Evolutionary conservation across 148 eudicot genomes (phyloP), one percentile per base, ranked within the genome.

Genomic region (Chenopodium berlandieri): DNA sequence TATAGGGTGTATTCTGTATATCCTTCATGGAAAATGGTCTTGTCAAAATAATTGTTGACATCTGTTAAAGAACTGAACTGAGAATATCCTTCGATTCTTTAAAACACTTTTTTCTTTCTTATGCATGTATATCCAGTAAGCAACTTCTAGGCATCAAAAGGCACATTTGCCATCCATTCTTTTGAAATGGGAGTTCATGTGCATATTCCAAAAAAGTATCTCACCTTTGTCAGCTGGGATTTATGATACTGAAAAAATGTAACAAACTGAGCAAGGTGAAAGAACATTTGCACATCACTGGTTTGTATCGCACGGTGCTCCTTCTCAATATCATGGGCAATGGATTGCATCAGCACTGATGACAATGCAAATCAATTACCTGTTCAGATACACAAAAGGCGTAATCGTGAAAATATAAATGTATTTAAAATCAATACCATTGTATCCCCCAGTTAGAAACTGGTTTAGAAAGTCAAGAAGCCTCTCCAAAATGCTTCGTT

Each of bases 281-380:
- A 96, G 86, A 96, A 96, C 82, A 91, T 87, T 70, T 81, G 81
- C 71, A 96, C 85, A 80, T 96, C 99, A 83, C 86, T 92, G 60
- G 88, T 88, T 85, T 92, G 92, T 83, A 94, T 84, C 25, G 87
- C 87, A 78, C 86, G 90, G 84, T 93, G 94, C 74, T 96, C 99
- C 89, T 89, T 92, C 79, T 90, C 98, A 82, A 96, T 90, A 85
- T 94, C 97, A 66, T 88, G 92, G 10, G 86, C 84, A 66, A 94
- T 84, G 71, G 98, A 96, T 91, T 90, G 94, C 98, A 92, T 92
- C 82, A 96, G 78, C 84, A 87, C 99, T 96, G 89, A 83, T 22
- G 71, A 88, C 22, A 37, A 73, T 79, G 25, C 63, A 83, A 62
- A 52, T 60, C 46, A 77, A 47, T 73, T 52, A 5, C 23, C 69